Evolutionary conservation across 2,329 filamentous ascomycete species (phyloP), one percentile per base, ranked within the genome.

Genomic region (Aspergillus melleus): DNA sequence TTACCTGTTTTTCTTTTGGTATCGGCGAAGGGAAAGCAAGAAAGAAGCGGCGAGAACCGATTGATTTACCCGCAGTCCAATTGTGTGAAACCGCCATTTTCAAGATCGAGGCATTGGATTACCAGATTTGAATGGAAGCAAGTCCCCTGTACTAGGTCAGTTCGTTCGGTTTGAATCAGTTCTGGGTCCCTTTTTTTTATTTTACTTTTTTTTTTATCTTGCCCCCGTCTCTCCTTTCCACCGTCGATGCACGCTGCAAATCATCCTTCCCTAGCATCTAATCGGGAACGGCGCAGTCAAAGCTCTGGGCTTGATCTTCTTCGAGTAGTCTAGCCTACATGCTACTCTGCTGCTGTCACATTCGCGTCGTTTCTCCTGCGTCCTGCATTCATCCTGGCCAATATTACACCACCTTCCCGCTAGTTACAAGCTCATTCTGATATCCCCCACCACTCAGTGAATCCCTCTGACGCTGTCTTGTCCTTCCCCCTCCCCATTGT

Each of bases 381-480:
- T 72, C 66, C 69, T 74, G 71, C 71, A 73, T 68, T 63, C 65
- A 75, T 70, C 72, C 71, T 71, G 64, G 72, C 68, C 69, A 64
- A 71, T 70, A 74, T 75, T 75, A 75, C 73, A 75, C 73, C 66
- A 70, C 68, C 66, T 70, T 72, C 65, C 70, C 71, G 69, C 72
- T 73, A 74, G 68, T 73, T 68, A 72, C 70, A 68, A 72, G 70
- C 66, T 66, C 67, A 65, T 69, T 62, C 66, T 72, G 65, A 71
- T 72, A 70, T 68, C 65, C 64, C 26, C 63, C 63, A 64, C 66
- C 65, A 63, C 54, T 62, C 62, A 64, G 54, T 62, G 55, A 56
- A 49, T 66, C 55, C 54, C 59, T 66, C 59, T 61, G 54, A 57
- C 55, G 52, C 55, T 64, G 52, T 63, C 61, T 53, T 64, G 52